Evolutionary conservation across 108 stramenopile species (phyloP).

Genomic region (Pseudonitzschia pungens): DNA sequence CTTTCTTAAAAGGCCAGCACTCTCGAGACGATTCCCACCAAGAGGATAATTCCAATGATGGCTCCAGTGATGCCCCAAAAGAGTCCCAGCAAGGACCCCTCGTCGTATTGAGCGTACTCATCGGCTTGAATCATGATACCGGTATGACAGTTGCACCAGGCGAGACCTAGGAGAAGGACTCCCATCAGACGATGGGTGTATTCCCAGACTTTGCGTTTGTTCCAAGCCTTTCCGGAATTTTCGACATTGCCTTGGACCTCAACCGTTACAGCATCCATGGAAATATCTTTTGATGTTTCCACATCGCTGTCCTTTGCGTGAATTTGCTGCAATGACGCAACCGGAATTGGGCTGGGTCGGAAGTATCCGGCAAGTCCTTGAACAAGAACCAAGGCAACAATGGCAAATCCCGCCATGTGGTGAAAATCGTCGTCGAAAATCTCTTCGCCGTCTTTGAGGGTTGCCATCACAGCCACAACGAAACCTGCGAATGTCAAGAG

Average conservation of each 20-base stretch:
- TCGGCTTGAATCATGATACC: slow-evolving; percentile 26
- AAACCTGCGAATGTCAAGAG: slow-evolving; percentile 37
- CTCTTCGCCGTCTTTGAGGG: slow-evolving; percentile 17
- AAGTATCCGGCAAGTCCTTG: slow-evolving; percentile 36
- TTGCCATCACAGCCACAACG: slow-evolving; percentile 35
- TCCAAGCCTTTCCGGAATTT: background rate
- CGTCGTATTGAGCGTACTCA: slow-evolving; percentile 14
- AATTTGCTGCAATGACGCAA: background rate
- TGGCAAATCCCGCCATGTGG: slow-evolving; percentile 29
- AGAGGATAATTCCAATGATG: slow-evolving; percentile 15
- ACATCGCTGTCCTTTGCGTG: no score
- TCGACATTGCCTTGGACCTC: no score
- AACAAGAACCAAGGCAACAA: slow-evolving; percentile 32
- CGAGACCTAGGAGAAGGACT: slow-evolving; percentile 24
- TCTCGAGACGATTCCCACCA: background rate
- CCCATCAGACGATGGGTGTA: slow-evolving; percentile 31
- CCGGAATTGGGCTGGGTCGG: slow-evolving; percentile 29
- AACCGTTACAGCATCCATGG: no score
- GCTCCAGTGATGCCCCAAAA: slow-evolving; percentile 37
- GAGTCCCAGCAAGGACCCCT: slow-evolving; percentile 1
- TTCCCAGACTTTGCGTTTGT: slow-evolving; percentile 29
- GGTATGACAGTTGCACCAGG: slow-evolving; percentile 33
- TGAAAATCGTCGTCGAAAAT: slow-evolving; percentile 31
- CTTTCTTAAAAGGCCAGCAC: background rate
- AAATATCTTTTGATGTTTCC: background rate